These are phyloP conservation scores for Betula pendula DNA, from an alignment of 306 rosid genomes.

Conservation along the genomic window DNA sequence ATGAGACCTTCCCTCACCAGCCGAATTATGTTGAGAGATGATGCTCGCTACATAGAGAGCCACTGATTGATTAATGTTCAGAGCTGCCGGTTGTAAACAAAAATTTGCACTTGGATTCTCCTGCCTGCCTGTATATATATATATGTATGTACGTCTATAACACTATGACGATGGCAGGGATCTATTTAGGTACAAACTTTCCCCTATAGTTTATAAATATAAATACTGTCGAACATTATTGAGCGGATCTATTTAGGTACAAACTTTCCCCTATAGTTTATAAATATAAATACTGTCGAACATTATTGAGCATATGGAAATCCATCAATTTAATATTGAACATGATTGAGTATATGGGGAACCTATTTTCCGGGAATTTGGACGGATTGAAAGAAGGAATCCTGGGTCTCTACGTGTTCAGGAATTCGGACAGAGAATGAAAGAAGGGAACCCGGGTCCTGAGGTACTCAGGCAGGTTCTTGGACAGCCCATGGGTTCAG, in stretches of 20 bases:
- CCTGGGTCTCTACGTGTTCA: too few relatives aligned
- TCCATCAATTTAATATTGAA: too few relatives aligned
- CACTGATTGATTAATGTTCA: constrained; percentile 37
- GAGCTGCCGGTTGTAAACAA: constrained; percentile 23
- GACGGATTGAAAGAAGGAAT: too few relatives aligned
- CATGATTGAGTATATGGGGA: too few relatives aligned
- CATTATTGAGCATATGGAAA: too few relatives aligned
- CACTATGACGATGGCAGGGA: neutral
- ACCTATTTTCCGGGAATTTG: too few relatives aligned
- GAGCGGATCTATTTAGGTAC: neutral
- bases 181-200: neutral
- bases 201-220: too few relatives aligned
- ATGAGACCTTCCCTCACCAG: constrained; percentile 95
- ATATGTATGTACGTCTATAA: neutral
- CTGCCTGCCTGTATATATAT: neutral
- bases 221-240: neutral
- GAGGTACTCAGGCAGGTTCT: too few relatives aligned
- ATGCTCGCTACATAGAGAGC: constrained; percentile 26
- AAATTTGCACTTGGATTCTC: neutral
- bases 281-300: neutral
- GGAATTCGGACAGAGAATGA: too few relatives aligned
- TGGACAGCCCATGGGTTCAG: too few relatives aligned
- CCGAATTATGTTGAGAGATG: constrained; percentile 43
- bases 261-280: neutral
- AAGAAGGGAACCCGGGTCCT: too few relatives aligned